Conservation (phyloP, 805 yeast genomes). For the Saccharomycopsis guyanensis region DNA sequence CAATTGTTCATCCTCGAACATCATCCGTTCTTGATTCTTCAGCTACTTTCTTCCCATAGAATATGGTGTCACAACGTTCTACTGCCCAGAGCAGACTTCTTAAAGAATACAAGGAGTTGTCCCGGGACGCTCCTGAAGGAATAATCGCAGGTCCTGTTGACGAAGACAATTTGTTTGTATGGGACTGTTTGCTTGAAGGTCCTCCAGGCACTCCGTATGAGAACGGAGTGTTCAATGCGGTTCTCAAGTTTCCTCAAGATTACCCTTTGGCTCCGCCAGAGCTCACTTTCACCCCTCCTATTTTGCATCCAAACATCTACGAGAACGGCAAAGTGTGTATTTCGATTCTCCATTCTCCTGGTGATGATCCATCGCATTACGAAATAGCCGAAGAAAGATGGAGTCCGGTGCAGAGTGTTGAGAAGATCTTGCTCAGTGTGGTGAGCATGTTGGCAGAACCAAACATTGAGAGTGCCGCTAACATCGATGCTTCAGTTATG, state of each 20-base stretch:
- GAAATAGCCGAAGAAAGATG: conserved; percentile 95
- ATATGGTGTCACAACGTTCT: conserved; percentile 1
- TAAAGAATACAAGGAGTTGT: conserved; percentile 82
- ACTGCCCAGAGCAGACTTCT: conserved; percentile 84
- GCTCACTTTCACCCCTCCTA: conserved; percentile 67
- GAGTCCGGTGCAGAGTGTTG: conserved; percentile 98
- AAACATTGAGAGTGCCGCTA: conserved; percentile 93
- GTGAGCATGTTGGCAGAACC: conserved; percentile 97
- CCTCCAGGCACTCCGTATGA: conserved; percentile 81
- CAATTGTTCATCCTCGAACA: no score
- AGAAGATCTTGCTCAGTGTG: conserved; percentile 86
- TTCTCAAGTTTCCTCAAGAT: conserved; percentile 63
- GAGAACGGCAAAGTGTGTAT: conserved; percentile 95
- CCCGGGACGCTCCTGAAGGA: conserved; percentile 88
- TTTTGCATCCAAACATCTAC: conserved; percentile 90
- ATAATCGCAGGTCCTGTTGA: conserved; percentile 85
- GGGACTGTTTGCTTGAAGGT: conserved; percentile 84
- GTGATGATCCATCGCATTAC: conserved; percentile 94
- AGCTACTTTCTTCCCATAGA: not conserved
- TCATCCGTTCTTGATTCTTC: no score
- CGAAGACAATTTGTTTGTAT: conserved; percentile 63
- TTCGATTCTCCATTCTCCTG: conserved; percentile 91
- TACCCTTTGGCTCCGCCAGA: conserved; percentile 81
- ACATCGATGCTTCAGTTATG: conserved; percentile 67
- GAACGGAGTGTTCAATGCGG: conserved; percentile 80